Conservation (phyloP, 1,284 basidiomycete genomes). For the Dichomitus squalens region DNA sequence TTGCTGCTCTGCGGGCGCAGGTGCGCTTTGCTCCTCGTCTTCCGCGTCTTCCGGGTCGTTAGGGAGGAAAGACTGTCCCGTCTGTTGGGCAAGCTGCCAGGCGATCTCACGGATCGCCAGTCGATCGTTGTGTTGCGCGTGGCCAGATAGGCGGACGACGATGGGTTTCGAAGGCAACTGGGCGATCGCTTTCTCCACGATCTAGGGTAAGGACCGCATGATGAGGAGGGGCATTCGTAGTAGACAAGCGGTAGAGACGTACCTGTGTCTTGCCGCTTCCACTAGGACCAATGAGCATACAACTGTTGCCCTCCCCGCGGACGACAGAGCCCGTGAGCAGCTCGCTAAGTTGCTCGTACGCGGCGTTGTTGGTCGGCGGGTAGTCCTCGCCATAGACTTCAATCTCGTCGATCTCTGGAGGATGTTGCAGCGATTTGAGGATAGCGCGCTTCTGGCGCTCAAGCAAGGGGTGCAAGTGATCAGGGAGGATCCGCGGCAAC, state of each 20-base stretch:
- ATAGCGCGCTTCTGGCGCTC: conserved; percentile 61
- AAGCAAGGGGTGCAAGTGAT: conserved; percentile 45
- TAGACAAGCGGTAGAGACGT: conserved; percentile 31
- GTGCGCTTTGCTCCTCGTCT: conserved; percentile 26
- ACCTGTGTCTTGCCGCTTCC: conserved; percentile 87
- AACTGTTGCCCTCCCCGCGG: conserved; percentile 89
- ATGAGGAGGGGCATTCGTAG: background rate
- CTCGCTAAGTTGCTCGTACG: conserved; percentile 56
- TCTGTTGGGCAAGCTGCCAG: conserved; percentile 74
- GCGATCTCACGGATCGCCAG: conserved; percentile 94
- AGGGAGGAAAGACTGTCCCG: conserved; percentile 54
- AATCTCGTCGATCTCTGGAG: conserved; percentile 25
- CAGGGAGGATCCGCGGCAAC: conserved; percentile 34
- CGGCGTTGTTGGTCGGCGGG: conserved; percentile 48
- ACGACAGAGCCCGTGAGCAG: conserved; percentile 73
- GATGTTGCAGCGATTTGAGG: conserved; percentile 47
- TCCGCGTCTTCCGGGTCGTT: conserved; percentile 39
- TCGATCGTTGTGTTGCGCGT: conserved; percentile 82
- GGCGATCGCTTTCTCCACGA: conserved; percentile 58
- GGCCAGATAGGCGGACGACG: conserved; percentile 82
- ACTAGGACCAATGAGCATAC: conserved; percentile 79
- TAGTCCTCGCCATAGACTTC: conserved; percentile 35
- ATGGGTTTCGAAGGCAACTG: conserved; percentile 56
- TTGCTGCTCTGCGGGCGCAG: background rate
- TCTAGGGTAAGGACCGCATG: conserved; percentile 37